These are phyloP conservation scores for Quercus lobata DNA, from an alignment of 331 rosid genomes.

Conservation along the genomic window DNA sequence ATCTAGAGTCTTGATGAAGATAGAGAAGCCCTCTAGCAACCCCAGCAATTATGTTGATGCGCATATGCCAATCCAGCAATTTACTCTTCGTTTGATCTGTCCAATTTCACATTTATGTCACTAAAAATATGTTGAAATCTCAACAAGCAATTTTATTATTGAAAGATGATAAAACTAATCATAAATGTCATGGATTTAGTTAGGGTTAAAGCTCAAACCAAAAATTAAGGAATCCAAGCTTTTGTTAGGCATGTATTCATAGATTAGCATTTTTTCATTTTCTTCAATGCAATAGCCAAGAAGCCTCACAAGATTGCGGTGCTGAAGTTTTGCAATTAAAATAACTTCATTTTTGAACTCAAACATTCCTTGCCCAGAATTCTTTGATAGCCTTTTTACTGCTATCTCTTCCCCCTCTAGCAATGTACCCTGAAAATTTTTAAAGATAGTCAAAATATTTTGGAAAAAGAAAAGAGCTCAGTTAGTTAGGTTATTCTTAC, in stretches of 20 bases:
- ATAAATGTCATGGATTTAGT: too few relatives aligned
- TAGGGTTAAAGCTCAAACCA: slow-evolving; percentile 10
- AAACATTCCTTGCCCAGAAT: slow-evolving; percentile 34
- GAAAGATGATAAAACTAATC: too few relatives aligned
- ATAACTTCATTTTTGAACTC: slow-evolving; percentile 25
- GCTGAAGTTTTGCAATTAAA: slow-evolving; percentile 47
- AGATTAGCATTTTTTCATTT: slow-evolving; percentile 19
- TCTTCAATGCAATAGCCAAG: slow-evolving; percentile 25
- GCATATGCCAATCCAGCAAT: too few relatives aligned
- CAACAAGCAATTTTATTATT: too few relatives aligned
- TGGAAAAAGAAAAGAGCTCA: too few relatives aligned
- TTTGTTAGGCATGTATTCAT: slow-evolving; percentile 26
- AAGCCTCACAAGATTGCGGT: slow-evolving; percentile 43
- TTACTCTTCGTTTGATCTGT: too few relatives aligned
- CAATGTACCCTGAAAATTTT: background rate
- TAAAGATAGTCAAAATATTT: background rate
- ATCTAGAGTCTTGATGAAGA: too few relatives aligned
- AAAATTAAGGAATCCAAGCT: slow-evolving; percentile 29
- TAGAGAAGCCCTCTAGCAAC: too few relatives aligned
- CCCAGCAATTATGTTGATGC: too few relatives aligned
- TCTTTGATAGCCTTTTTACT: slow-evolving; percentile 25
- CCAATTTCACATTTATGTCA: too few relatives aligned
- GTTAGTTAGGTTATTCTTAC: background rate
- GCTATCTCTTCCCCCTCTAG: slow-evolving; percentile 28
- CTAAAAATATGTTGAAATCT: too few relatives aligned